Conservation (phyloP, 108 stramenopile genomes). For the Nannochloropsis granulata region DNA sequence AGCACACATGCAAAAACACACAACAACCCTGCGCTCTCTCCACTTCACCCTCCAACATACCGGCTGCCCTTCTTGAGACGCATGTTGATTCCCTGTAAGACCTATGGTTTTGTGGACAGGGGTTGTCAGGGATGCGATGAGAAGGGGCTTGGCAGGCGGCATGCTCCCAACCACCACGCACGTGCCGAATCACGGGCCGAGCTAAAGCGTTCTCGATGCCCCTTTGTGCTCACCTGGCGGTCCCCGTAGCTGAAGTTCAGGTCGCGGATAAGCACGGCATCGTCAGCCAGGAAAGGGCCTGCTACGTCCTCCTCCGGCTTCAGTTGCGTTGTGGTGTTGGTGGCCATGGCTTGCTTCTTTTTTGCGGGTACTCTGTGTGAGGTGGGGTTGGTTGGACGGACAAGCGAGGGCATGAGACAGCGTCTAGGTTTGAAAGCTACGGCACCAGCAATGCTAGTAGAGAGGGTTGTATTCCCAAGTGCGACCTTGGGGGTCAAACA, state of each 20-base stretch:
- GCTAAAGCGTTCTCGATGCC: neutral
- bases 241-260: neutral
- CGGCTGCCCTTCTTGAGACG: neutral
- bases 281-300: neutral
- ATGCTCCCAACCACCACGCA: neutral
- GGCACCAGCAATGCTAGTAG: no score
- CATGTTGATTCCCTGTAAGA: neutral
- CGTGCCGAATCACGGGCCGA: neutral
- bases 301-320: neutral
- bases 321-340: neutral
- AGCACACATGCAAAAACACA: neutral
- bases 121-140: neutral
- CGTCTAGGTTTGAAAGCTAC: no score
- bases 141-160: neutral
- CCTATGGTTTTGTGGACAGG: neutral
- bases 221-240: neutral
- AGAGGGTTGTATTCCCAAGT: no score
- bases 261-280: neutral
- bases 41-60: neutral
- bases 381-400: no score
- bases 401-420: no score
- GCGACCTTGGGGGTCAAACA: no score
- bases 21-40: no score
- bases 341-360: neutral
- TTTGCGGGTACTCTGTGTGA: no score